Base-by-base conservation (phyloP, 1,284 basidiomycete species). In the Cutaneotrichosporon sp. region DNA sequence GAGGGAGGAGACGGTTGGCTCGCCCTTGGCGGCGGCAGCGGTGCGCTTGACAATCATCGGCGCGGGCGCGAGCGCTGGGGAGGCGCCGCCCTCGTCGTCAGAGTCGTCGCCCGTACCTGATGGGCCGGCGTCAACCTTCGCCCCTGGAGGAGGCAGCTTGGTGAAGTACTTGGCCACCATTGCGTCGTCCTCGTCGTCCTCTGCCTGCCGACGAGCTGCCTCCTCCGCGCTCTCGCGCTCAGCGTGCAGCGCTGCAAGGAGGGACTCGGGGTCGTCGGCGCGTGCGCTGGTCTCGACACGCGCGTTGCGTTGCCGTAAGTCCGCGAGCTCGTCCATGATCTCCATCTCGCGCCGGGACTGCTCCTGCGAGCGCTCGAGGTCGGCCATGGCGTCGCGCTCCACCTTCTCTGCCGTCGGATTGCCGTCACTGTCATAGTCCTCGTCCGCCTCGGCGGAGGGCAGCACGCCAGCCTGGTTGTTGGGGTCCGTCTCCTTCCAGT, bases 321-420 rank as follows among this genome's bases (percentile, higher is more conserved):
- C 95, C 73, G 97, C 93, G 60, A 99, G 81, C 25, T 93, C 92
- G 78, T 99, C 95, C 69, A 98, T 84, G 60, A 97, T 90, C 73
- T 99, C 97, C 95, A 99, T 99, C 81, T 99, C 97, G 60, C 95
- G 85, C 78, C 95, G 92, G 36, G 90, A 91, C 78, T 95, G 92
- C 54, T 89, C 83, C 52, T 92, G 95, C 56, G 91, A 87, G 74
- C 91, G 91, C 83, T 99, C 97, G 31, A 99, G 84, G 31, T 87
- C 90, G 72, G 94, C 93, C 97, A 99, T 99, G 5, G 95, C 93
- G 74, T 99, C 95, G 72, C 91, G 74, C 54, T 69, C 71, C 43
- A 77, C 77, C 33, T 55, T 54, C 18, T 62, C 59, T 9, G 68
- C 59, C 3, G 51, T 53, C 11, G 51, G 51, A 87, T 89, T 59